A percentile compares a stretch with the other conserved stretches of the same genome.
Conservation (phyloP, 2,329 filamentous ascomycete species). For the Calonectria pteridis region DNA sequence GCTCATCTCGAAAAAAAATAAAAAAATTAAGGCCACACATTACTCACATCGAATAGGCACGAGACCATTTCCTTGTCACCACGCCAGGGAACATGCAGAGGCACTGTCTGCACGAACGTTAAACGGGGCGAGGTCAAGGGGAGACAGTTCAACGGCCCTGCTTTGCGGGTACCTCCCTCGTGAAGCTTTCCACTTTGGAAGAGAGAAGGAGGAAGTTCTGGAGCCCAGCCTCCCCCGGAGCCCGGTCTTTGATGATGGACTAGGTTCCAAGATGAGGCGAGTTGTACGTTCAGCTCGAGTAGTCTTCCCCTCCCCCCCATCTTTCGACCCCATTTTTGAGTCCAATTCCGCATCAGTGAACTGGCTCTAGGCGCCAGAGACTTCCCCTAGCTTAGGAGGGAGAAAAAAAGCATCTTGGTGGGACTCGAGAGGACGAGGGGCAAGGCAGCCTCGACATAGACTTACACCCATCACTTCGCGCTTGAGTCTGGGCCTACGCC, state of each 20-base stretch:
- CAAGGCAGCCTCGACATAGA: constrained; percentile 14
- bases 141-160: constrained; percentile 12
- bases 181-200: constrained; percentile 26
- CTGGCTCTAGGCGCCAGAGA: neutral
- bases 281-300: constrained; percentile 1
- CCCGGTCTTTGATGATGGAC: neutral
- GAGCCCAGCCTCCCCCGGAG: neutral
- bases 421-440: neutral
- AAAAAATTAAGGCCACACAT: constrained; percentile 9
- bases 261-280: constrained; percentile 12
- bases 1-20: constrained; percentile 24
- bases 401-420: neutral
- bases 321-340: neutral
- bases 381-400: neutral
- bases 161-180: constrained; percentile 6
- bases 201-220: neutral
- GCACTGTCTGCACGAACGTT: constrained; percentile 5
- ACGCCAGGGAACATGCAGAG: constrained; percentile 10
- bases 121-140: neutral
- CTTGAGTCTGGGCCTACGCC: neutral
- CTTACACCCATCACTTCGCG: neutral
- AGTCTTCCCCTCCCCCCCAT: neutral
- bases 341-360: neutral
- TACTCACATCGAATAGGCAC: constrained; percentile 23
- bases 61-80: constrained; percentile 19